Evolutionary conservation across 2,329 filamentous ascomycete genomes (phyloP).

Genomic region (Aspergillus ustus): DNA sequence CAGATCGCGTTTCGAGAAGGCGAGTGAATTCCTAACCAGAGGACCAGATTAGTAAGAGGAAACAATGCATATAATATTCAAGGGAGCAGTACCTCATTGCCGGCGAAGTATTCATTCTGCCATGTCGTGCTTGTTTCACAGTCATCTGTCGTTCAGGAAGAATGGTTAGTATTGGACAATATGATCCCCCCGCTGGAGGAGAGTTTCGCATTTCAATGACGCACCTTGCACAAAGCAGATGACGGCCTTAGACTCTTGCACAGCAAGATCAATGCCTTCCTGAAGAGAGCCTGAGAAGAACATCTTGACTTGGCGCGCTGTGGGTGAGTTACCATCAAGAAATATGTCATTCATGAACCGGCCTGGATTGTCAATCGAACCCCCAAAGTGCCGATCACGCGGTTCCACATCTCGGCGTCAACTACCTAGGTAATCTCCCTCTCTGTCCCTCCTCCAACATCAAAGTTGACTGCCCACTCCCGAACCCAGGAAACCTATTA

Average conservation of each 20-base stretch:
- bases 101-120: slow-evolving; percentile 69
- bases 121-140: slow-evolving; percentile 70
- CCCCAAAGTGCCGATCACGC: slow-evolving; percentile 21
- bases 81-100: slow-evolving; percentile 55
- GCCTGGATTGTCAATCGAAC: slow-evolving; percentile 6
- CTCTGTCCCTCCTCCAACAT: slow-evolving; percentile 23
- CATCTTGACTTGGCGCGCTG: slow-evolving; percentile 54
- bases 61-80: not conserved
- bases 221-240: slow-evolving; percentile 82
- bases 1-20: slow-evolving; percentile 64
- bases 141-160: slow-evolving; percentile 58
- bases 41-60: slow-evolving; percentile 1
- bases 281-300: slow-evolving; percentile 83
- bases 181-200: not conserved
- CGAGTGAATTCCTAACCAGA: slow-evolving; percentile 54
- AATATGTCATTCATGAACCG: not conserved
- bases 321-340: not conserved
- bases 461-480: slow-evolving; percentile 5
- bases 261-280: slow-evolving; percentile 75
- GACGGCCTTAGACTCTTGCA: slow-evolving; percentile 76
- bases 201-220: slow-evolving; percentile 20
- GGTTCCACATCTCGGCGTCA: not conserved
- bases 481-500: not conserved
- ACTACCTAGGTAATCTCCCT: no score
- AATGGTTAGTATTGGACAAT: slow-evolving; percentile 10